Percentiles rank a stretch among this genome's conserved stretches.
Evolutionary conservation across 129 eudicot genomes (phyloP).

Genomic region (Flaveria brownii): DNA sequence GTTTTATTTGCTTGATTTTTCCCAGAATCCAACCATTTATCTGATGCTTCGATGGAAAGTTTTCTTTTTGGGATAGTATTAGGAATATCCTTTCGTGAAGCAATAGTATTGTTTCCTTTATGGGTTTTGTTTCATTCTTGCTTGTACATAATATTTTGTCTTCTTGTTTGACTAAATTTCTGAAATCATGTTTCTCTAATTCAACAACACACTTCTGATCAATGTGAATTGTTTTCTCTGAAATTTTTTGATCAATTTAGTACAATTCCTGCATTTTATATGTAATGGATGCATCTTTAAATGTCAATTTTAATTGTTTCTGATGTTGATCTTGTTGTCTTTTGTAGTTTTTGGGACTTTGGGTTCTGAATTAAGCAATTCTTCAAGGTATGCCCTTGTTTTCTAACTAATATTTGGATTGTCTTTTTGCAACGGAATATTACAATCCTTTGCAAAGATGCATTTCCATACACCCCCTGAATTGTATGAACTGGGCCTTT

Average conservation of each 20-base stretch:
- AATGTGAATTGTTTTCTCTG: background rate
- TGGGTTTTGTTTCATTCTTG: conserved; percentile 22
- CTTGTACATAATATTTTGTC: conserved; percentile 12
- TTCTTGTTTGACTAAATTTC: conserved; percentile 18
- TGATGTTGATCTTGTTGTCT: conserved; percentile 25
- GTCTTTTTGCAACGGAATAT: background rate
- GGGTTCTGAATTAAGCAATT: conserved; percentile 20
- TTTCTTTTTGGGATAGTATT: conserved; percentile 15
- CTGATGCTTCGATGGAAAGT: conserved; percentile 22
- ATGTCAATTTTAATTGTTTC: conserved; percentile 9
- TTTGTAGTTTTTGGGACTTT: conserved; percentile 27
- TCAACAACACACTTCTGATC: conserved; percentile 5
- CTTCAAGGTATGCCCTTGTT: conserved; percentile 30
- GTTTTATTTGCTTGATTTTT: conserved; percentile 11
- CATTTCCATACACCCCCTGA: background rate
- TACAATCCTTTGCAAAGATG: background rate
- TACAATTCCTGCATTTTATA: conserved; percentile 14
- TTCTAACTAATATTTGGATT: conserved; percentile 5
- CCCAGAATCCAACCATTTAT: background rate
- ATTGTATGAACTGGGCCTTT: background rate
- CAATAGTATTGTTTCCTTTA: conserved; percentile 46
- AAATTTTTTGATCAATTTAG: background rate
- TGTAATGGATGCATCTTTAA: conserved; percentile 25
- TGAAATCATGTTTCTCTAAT: background rate
- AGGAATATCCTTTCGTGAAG: conserved; percentile 53